Base-by-base conservation (phyloP, 139 green algal species). In the Zygnema circumcarinatum region DNA sequence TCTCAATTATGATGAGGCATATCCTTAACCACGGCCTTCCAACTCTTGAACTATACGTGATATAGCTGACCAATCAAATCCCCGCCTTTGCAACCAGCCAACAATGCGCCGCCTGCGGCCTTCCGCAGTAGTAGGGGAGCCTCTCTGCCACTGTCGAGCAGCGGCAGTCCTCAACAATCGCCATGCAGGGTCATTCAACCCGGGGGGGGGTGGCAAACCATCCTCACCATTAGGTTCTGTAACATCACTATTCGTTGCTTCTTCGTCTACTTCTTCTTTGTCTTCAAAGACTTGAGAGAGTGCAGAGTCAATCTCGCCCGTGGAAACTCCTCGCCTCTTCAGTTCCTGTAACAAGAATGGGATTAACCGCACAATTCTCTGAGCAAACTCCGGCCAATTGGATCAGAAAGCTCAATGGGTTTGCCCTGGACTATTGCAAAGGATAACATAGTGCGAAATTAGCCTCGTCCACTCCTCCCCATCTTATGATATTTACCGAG, bases 31-130 rank as follows among this genome's bases (percentile, higher is more conserved):
- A 7, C 16, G 7, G 47, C 47, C 16, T 16, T 78, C 36, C 11
- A 78, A 41, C 16, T 78, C 69, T 16, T 38, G 11, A 39, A 78
- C 7, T 3, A 78, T 41, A 52, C 35, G 35, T 52, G 69, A 78
- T 25, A 78, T 16, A 3, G 16, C 11, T 41, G 69, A 78, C 69
- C 69, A 78, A 25, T 20, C 69, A 78, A 38, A 78, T 3, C 69
- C 69, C 11, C 69, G 69, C 36, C 69, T 78, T 78, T 78, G 69
- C 16, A 78, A 78, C 69, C 69, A 78, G 7, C 69, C 69, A n/a
- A 78, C 69, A 7, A 78, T 39, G 7, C 69, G 35, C 16, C 69
- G 7, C 35, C 16, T 62, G 7, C 16, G 7, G 7, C 47, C 47
- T 62, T 62, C 47, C 16, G 7, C 16, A 16, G 7, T 16, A 25